phyloP scores from a whole-genome alignment of 2,329 filamentous ascomycete genomes.

The Talaromyces piceae region DNA sequence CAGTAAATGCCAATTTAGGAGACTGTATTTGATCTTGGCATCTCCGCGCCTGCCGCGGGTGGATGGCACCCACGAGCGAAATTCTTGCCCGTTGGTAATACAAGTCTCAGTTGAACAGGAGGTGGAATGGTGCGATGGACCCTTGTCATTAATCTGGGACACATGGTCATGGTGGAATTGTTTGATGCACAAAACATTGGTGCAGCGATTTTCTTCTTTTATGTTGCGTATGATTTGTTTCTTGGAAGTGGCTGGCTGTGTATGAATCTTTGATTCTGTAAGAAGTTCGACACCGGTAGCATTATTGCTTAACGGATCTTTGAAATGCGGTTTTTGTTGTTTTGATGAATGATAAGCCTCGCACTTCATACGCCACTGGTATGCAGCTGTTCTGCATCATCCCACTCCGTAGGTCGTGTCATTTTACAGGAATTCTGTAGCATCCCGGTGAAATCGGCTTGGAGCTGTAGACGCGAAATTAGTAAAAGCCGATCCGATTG shows the following conservation, averaged over 20 bases:
- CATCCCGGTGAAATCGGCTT: neutral
- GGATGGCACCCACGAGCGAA: no score
- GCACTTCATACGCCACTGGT: neutral
- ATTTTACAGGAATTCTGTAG: no score
- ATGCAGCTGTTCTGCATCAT: no score
- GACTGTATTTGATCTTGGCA: constrained; percentile 9
- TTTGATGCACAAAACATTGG: neutral
- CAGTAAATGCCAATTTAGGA: constrained; percentile 30
- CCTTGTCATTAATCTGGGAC: no score
- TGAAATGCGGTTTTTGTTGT: constrained; percentile 3
- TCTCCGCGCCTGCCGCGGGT: no score
- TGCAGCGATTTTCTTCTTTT: neutral
- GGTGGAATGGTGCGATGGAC: no score
- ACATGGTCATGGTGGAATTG: neutral
- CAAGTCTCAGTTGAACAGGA: no score
- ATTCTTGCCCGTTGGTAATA: no score
- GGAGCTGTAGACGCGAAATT: constrained; percentile 3
- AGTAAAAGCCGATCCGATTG: constrained; percentile 69
- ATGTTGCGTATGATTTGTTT: constrained; percentile 2
- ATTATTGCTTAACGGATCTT: constrained; percentile 1
- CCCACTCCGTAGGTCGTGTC: no score
- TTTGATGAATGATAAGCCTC: neutral
- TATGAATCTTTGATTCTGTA: constrained; percentile 10
- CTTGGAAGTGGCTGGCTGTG: constrained; percentile 3
- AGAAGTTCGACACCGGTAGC: constrained; percentile 3